phyloP scores from a whole-genome alignment of 1,284 basidiomycete species.

The Marasmius tenuissimus region DNA sequence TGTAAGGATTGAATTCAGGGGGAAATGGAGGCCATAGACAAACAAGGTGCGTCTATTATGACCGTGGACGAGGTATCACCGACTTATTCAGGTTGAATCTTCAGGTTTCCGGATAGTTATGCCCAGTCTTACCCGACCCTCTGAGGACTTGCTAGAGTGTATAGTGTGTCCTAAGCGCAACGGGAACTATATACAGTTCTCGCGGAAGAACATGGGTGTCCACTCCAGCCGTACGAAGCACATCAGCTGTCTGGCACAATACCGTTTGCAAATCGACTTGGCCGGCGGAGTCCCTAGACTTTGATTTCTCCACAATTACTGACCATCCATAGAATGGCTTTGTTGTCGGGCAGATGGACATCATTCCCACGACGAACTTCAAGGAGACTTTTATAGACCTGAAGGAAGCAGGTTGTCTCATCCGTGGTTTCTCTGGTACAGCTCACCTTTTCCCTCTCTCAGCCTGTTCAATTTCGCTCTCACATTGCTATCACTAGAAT shows the following conservation, averaged over 20 bases:
- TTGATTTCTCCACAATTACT: too few species aligned
- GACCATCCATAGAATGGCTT: not conserved
- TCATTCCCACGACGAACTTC: not conserved
- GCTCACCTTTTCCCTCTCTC: too few species aligned
- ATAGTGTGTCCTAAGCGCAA: not conserved
- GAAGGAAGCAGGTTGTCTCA: not conserved
- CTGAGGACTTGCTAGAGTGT: not conserved
- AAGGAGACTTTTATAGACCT: not conserved
- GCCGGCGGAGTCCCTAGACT: too few species aligned
- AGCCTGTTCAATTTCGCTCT: not conserved
- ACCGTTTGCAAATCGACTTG: too few species aligned
- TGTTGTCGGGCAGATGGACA: not conserved
- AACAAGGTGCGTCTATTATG: too few species aligned
- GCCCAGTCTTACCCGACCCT: too few species aligned
- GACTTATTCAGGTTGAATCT: too few species aligned
- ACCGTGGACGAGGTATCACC: too few species aligned
- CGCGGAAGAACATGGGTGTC: not conserved
- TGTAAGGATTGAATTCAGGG: too few species aligned
- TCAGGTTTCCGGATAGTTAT: too few species aligned
- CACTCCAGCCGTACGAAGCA: not conserved
- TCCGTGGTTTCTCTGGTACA: not conserved
- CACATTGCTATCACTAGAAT: not conserved
- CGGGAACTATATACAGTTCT: not conserved
- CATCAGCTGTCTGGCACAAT: too few species aligned
- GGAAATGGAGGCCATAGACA: too few species aligned